Conservation (phyloP, 1,139 yeast species). For the Geotrichum bryndzae region DNA sequence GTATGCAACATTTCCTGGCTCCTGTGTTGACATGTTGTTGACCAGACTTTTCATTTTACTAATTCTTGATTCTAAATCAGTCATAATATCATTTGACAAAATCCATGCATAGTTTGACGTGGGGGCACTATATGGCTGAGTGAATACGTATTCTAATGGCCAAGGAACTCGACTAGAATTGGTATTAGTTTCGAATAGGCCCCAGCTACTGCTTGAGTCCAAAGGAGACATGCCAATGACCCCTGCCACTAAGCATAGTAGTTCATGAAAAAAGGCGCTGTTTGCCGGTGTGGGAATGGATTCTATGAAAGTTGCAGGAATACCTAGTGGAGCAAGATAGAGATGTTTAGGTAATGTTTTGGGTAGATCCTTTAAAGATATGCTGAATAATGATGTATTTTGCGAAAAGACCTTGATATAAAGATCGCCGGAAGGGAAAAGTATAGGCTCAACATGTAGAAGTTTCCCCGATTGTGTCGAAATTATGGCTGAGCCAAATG, state of each 20-base stretch:
- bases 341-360: conserved; percentile 42
- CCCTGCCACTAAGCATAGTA: conserved; percentile 29
- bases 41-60: conserved; percentile 7
- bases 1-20: background rate
- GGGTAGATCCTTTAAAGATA: conserved; percentile 9
- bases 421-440: conserved; percentile 38
- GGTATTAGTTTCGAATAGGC: conserved; percentile 47
- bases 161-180: conserved; percentile 11
- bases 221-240: background rate
- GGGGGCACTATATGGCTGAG: conserved; percentile 9
- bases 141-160: conserved; percentile 18
- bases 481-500: conserved; percentile 24
- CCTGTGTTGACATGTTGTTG: background rate
- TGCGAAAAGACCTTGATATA: conserved; percentile 25
- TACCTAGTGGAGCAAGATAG: conserved; percentile 70
- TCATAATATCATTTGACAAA: conserved; percentile 8
- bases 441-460: conserved; percentile 29
- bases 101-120: background rate
- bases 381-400: conserved; percentile 17
- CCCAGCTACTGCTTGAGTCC: conserved; percentile 49
- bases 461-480: conserved; percentile 22
- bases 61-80: conserved; percentile 9
- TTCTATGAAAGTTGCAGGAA: conserved; percentile 57
- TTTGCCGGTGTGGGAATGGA: conserved; percentile 48
- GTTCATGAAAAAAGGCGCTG: conserved; percentile 42